phyloP scores from a whole-genome alignment of 345 rosid genomes.

The Aurinia saxatilis region DNA sequence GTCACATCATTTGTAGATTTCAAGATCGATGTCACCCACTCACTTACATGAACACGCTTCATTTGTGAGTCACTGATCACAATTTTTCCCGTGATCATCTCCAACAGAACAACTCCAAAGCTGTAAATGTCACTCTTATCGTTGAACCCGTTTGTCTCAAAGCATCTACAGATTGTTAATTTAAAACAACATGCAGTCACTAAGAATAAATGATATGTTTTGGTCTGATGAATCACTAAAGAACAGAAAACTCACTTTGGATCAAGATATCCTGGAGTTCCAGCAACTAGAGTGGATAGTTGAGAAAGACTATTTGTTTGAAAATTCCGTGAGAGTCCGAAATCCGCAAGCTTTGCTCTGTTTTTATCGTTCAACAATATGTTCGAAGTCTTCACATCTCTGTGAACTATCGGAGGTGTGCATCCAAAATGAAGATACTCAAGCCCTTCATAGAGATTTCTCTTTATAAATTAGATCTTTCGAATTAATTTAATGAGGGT shows the following conservation, averaged over 20 bases:
- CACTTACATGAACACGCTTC: slow-evolving; percentile 31
- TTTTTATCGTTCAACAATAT: slow-evolving; percentile 26
- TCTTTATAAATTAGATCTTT: background rate
- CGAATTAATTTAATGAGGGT: background rate
- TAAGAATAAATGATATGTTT: background rate
- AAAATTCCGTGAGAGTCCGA: slow-evolving; percentile 25
- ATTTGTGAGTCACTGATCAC: slow-evolving; percentile 2
- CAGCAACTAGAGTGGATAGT: slow-evolving; percentile 17
- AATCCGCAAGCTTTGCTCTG: slow-evolving; percentile 36
- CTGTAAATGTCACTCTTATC: slow-evolving; percentile 34
- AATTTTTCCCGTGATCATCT: slow-evolving; percentile 16
- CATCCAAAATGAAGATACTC: slow-evolving; percentile 32
- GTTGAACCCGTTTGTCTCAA: slow-evolving; percentile 13
- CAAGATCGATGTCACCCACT: slow-evolving; percentile 24
- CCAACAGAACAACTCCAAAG: slow-evolving; percentile 28
- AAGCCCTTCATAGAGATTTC: slow-evolving; percentile 16
- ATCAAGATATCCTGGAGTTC: slow-evolving; percentile 29
- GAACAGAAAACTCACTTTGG: slow-evolving; percentile 11
- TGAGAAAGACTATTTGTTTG: slow-evolving; percentile 19
- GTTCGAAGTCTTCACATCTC: slow-evolving; percentile 34
- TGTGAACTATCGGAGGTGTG: slow-evolving; percentile 28
- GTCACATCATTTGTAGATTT: slow-evolving; percentile 33
- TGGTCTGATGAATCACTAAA: background rate
- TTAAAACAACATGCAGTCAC: background rate
- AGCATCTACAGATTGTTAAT: slow-evolving; percentile 14